These are phyloP conservation scores for Rhynchosporium agropyri DNA, from an alignment of 2,329 filamentous ascomycete species.

Conservation along the genomic window DNA sequence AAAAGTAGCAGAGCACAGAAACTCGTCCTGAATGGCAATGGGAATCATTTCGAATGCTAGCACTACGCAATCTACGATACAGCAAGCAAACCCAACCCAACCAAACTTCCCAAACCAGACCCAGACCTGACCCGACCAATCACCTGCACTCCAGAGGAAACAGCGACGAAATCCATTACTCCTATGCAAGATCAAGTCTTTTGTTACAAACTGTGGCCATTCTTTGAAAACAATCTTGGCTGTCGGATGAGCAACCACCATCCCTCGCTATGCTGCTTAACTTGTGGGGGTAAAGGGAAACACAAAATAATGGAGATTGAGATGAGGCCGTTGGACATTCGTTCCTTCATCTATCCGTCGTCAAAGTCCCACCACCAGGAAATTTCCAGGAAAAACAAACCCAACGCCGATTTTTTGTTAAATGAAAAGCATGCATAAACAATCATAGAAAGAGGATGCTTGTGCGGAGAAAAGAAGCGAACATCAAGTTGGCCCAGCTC, in stretches of 20 bases:
- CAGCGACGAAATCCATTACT: constrained; percentile 9
- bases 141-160: neutral
- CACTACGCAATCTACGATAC: constrained; percentile 1
- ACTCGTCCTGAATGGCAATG: too few species aligned
- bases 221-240: neutral
- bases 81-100: constrained; percentile 4
- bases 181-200: neutral
- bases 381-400: constrained; percentile 6
- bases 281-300: constrained; percentile 1
- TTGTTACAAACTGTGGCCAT: constrained; percentile 16
- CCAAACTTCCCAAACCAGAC: neutral
- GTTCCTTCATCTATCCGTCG: neutral
- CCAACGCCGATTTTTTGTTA: constrained; percentile 4
- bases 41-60: neutral
- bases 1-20: too few species aligned
- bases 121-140: neutral
- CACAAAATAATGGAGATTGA: neutral
- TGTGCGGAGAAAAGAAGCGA: neutral
- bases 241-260: constrained; percentile 5
- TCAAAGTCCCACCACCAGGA: neutral
- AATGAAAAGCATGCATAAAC: constrained; percentile 7
- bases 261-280: constrained; percentile 7
- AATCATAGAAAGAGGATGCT: neutral
- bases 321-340: neutral
- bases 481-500: constrained; percentile 17